Evolutionary conservation across 2,329 filamentous ascomycete species (phyloP), one percentile per base, ranked within the genome.

Genomic region (Ophiostoma pallidulum): DNA sequence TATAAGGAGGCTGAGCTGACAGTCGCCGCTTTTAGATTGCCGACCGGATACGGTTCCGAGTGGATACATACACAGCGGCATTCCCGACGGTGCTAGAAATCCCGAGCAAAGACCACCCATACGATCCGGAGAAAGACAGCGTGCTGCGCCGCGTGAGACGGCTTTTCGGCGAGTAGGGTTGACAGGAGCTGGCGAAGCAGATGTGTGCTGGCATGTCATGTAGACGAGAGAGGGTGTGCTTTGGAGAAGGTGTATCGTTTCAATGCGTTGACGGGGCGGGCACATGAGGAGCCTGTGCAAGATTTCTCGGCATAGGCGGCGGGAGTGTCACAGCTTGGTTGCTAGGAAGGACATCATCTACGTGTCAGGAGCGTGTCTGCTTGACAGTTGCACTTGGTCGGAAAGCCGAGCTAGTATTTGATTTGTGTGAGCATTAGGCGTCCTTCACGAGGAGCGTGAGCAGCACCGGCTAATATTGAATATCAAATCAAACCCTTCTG

Each of bases 61-160:
- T 98, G 57, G 92, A 98, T 66, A 81, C 80, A 32, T 96, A 94
- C 68, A 91, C 88, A 18, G 87, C 91, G 42, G 90, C 92, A 4
- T 98, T 98, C 68, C 92, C 92, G n/a, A 84, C 89, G 19, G 77
- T 98, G 47, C 80, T 98, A 49, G 92, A 98, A 67, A 97, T 98
- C 52, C 92, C 92, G 20, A 94, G 88, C 70, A 98, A 98, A 74
- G 92, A 98, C 65, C 92, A 98, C 65, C 92, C 92, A 2, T 98
- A 98, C 63, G 91, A 98, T 60, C 92, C 92, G 0, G 92, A 98
- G 69, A 98, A 98, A 73, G 92, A 98, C 66, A 97, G 91, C 62
- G 91, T 98, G 37, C 66, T 98, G 68, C 86, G 90, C 69, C 78
- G 92, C 56, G 92, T 98, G 39, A 71, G 75, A 52, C 71, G 75